Percentiles rank a stretch among this genome's conserved stretches.
phyloP scores from a whole-genome alignment of 148 eudicot species.

The Rhododendron henanense region DNA sequence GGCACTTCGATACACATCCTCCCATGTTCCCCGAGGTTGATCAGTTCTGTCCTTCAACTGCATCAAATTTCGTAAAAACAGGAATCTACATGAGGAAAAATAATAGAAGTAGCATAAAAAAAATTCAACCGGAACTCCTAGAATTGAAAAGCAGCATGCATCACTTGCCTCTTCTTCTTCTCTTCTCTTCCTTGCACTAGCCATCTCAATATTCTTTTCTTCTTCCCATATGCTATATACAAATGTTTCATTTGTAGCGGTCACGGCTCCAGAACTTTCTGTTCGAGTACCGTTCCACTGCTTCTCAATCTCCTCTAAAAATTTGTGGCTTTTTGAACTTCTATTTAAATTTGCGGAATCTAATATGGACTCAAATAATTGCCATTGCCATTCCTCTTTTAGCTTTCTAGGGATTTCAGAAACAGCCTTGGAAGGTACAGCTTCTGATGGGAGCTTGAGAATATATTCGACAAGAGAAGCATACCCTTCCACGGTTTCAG shows the following conservation, averaged over 20 bases:
- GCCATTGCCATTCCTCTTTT: slow-evolving; percentile 77
- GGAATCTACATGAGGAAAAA: not conserved
- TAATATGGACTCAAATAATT: slow-evolving; percentile 42
- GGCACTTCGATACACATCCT: slow-evolving; percentile 74
- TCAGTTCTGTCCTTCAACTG: slow-evolving; percentile 94
- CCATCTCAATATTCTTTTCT: slow-evolving; percentile 44
- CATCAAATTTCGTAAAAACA: slow-evolving; percentile 20
- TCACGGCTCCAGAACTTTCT: slow-evolving; percentile 28
- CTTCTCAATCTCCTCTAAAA: slow-evolving; percentile 49
- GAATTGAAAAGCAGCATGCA: not conserved
- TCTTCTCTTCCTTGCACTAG: slow-evolving; percentile 52
- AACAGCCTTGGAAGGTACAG: slow-evolving; percentile 46
- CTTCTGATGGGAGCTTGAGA: slow-evolving; percentile 76
- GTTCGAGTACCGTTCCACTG: slow-evolving; percentile 26
- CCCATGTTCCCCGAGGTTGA: slow-evolving; percentile 83
- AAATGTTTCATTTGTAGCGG: slow-evolving; percentile 40
- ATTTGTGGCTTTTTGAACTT: slow-evolving; percentile 27
- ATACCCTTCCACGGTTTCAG: slow-evolving; percentile 72
- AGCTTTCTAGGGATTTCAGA: slow-evolving; percentile 46
- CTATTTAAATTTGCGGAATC: slow-evolving; percentile 24
- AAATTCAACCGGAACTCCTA: not conserved
- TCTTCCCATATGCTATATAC: slow-evolving; percentile 73
- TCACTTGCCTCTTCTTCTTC: slow-evolving; percentile 78
- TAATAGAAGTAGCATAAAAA: not conserved
- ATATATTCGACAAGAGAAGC: slow-evolving; percentile 53